Conservation (phyloP, 106 monocot species). For the Dendrobium huoshanense region DNA sequence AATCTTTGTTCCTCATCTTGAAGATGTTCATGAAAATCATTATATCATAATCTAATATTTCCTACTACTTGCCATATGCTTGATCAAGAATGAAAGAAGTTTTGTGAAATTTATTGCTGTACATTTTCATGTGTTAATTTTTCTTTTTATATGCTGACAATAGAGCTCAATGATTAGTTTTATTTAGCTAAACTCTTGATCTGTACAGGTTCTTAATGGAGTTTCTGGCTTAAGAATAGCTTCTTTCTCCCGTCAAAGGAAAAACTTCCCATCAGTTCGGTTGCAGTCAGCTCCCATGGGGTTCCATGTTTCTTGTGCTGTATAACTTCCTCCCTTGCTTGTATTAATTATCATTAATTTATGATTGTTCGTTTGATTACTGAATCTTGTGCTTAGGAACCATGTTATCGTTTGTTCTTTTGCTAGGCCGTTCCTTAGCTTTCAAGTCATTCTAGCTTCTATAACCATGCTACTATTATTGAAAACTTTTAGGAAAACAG, state of each 20-base stretch:
- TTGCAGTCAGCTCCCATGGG: slow-evolving; percentile 1
- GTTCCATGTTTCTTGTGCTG: slow-evolving; percentile 19
- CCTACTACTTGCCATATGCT: not conserved
- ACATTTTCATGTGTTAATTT: not conserved
- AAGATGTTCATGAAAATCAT: not conserved
- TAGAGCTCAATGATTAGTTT: not conserved
- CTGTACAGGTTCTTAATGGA: slow-evolving; percentile 12
- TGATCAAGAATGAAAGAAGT: not conserved
- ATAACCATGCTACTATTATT: not conserved
- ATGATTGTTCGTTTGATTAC: not conserved
- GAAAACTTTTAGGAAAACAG: not conserved
- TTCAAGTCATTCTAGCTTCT: not conserved
- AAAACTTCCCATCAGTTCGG: slow-evolving; percentile 11
- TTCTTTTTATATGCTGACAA: not conserved
- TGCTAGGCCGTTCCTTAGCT: not conserved
- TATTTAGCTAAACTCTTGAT: not conserved
- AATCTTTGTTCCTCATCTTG: not conserved
- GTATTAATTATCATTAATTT: not conserved
- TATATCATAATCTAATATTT: not conserved
- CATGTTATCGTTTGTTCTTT: not conserved
- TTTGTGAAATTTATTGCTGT: not conserved
- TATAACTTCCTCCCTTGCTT: not conserved
- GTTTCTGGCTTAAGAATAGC: slow-evolving; percentile 12
- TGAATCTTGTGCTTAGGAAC: not conserved
- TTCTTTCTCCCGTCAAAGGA: slow-evolving; percentile 21